These are phyloP conservation scores for Exophiala spinifera DNA, from an alignment of 2,329 filamentous ascomycete species.

Conservation along the genomic window DNA sequence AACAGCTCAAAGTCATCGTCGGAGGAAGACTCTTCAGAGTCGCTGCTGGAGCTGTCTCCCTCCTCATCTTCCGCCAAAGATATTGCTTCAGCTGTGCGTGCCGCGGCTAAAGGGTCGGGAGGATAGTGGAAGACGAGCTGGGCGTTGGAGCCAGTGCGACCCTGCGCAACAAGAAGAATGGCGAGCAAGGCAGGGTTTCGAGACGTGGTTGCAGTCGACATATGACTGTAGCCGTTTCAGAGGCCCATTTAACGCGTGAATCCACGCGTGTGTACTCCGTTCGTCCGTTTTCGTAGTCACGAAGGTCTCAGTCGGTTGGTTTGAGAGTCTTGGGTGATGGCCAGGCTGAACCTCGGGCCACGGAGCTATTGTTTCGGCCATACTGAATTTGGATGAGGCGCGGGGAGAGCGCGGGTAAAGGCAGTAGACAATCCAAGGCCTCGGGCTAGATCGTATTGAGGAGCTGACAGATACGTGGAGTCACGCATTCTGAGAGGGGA, in stretches of 20 bases:
- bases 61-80: slow-evolving; percentile 21
- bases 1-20: slow-evolving; percentile 26
- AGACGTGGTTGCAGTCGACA: slow-evolving; percentile 47
- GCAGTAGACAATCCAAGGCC: background rate
- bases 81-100: slow-evolving; percentile 7
- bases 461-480: background rate
- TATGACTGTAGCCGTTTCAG: slow-evolving; percentile 23
- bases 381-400: slow-evolving; percentile 5
- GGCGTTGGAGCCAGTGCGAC: slow-evolving; percentile 75
- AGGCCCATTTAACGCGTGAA: background rate
- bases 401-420: background rate
- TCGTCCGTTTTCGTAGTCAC: background rate
- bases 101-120: slow-evolving; percentile 41
- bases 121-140: slow-evolving; percentile 86
- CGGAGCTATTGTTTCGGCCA: background rate
- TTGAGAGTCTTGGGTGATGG: background rate
- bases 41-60: slow-evolving; percentile 27
- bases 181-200: slow-evolving; percentile 61
- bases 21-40: slow-evolving; percentile 25
- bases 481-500: background rate
- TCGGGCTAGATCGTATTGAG: slow-evolving; percentile 5
- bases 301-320: background rate
- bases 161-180: slow-evolving; percentile 71
- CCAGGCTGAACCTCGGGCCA: slow-evolving; percentile 4
- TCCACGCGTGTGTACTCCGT: slow-evolving; percentile 7